Conservation (phyloP, 768 basidiomycete species). For the Pisolithus marmoratus region DNA sequence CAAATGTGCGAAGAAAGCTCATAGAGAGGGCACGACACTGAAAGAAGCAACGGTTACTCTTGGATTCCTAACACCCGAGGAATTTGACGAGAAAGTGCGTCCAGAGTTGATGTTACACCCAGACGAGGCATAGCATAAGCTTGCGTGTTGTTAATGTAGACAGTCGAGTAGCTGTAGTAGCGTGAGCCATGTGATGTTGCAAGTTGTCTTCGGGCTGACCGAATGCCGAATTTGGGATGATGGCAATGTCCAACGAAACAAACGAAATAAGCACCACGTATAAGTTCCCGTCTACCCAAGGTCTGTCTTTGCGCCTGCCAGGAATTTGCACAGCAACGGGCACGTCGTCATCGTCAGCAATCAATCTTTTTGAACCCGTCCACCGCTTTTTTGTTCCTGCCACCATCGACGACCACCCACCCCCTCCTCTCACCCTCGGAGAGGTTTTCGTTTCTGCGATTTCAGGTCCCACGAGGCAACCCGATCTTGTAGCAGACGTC, state of each 20-base stretch:
- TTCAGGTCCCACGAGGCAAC: constrained; percentile 34
- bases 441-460: constrained; percentile 1
- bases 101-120: constrained; percentile 89
- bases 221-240: constrained; percentile 25
- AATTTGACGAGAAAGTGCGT: constrained; percentile 91
- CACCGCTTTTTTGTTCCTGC: not conserved
- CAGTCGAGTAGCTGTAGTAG: too few species aligned
- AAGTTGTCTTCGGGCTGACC: constrained; percentile 9
- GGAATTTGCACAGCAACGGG: constrained; percentile 16
- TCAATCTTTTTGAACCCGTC: constrained; percentile 1
- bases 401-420: not conserved
- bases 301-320: constrained; percentile 11
- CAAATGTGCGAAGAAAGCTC: constrained; percentile 99
- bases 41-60: constrained; percentile 91
- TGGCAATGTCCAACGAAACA: constrained; percentile 33
- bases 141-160: not conserved
- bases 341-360: constrained; percentile 6
- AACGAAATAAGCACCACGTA: constrained; percentile 25
- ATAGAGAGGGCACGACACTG: constrained; percentile 93
- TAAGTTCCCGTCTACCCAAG: constrained; percentile 28
- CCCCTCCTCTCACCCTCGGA: not conserved
- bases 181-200: too few species aligned
- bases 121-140: constrained; percentile 39
- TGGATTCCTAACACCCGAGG: constrained; percentile 80
- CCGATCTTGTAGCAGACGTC: constrained; percentile 2